Conservation (phyloP, 768 basidiomycete genomes). For the Hericium erinaceus region DNA sequence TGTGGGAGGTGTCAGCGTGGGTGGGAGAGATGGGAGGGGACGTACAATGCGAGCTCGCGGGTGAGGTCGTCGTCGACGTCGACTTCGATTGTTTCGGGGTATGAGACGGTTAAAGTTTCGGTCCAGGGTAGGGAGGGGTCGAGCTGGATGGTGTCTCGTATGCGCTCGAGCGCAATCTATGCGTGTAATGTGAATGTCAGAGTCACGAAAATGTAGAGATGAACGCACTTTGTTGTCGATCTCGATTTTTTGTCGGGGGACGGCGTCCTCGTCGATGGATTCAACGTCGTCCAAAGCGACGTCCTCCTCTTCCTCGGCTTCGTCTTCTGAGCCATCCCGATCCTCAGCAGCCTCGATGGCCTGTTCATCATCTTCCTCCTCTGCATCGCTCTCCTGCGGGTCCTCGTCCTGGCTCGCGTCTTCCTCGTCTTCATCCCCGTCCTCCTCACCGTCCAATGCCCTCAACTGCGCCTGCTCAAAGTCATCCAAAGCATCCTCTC, state of each 20-base stretch:
- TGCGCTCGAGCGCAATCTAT: slow-evolving; percentile 72
- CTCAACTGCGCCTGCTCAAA: slow-evolving; percentile 49
- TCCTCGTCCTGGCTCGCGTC: slow-evolving; percentile 16
- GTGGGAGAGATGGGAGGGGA: slow-evolving; percentile 9
- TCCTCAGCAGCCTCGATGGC: slow-evolving; percentile 22
- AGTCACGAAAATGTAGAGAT: neutral
- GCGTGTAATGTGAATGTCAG: neutral
- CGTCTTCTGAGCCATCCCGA: slow-evolving; percentile 21
- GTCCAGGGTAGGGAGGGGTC: slow-evolving; percentile 76
- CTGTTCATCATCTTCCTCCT: slow-evolving; percentile 26
- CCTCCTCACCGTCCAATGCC: slow-evolving; percentile 17
- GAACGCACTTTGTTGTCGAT: slow-evolving; percentile 67
- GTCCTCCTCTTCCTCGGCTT: slow-evolving; percentile 29
- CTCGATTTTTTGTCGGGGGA: slow-evolving; percentile 76
- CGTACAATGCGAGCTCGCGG: slow-evolving; percentile 93
- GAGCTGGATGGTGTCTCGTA: slow-evolving; percentile 67
- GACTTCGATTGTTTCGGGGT: slow-evolving; percentile 62
- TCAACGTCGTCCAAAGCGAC: slow-evolving; percentile 64
- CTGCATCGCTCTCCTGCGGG: slow-evolving; percentile 21
- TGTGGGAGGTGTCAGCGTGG: slow-evolving; percentile 21
- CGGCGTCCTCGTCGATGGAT: slow-evolving; percentile 66
- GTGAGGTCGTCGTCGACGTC: slow-evolving; percentile 85
- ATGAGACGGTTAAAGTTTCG: slow-evolving; percentile 66
- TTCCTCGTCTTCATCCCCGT: slow-evolving; percentile 8
- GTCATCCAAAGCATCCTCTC: slow-evolving; percentile 59